Evolutionary conservation across 1,139 yeast genomes (phyloP), one percentile per base, ranked within the genome.

Genomic region (Suhomyces bribrorum): DNA sequence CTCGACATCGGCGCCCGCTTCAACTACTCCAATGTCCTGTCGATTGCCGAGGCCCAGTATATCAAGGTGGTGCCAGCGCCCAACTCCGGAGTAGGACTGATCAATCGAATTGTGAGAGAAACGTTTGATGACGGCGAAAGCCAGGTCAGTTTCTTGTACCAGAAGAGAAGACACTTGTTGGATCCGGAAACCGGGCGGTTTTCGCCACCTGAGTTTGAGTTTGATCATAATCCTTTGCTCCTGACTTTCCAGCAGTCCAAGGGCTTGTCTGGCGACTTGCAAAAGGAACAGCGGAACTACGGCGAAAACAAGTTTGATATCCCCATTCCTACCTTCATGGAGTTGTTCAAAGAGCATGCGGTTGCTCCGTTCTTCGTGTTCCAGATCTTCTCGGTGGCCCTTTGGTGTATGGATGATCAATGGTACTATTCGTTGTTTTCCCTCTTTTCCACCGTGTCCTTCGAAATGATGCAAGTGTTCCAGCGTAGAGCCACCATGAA

Each of bases 341-440:
- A 92, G 62, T 74, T 92, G 56, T 92, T 92, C 71, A 85, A 88
- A 60, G 98, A 92, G 64, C 98, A 92, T 61, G 98, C 97, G 5
- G 95, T 94, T 32, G 97, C 98, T 9, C 99, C 99, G 8, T 87
- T 94, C 62, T 92, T 92, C 55, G 96, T 92, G 22, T 92, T 92
- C 69, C 99, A 92, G 68, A 77, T 92, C 44, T 92, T 92, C 61
- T 90, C 97, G 58, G 95, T 92, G 40, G 95, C 94, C 12, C 74
- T 94, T 47, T 94, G 97, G 97, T 78, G 88, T 57, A 79, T 92
- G 81, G 98, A 94, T 65, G 97, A 90, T 52, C 86, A 87, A 69
- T 92, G 97, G 97, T 90, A 90, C 64, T 86, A 86, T 58, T 89
- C 97, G 5, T 68, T 94, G 45, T 89, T 94, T 65, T 86, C 96